A percentile compares a stretch with the other conserved stretches of the same genome.
These are phyloP conservation scores for Phytopythium kandeliae DNA, from an alignment of 352 stramenopile species.

Conservation along the genomic window DNA sequence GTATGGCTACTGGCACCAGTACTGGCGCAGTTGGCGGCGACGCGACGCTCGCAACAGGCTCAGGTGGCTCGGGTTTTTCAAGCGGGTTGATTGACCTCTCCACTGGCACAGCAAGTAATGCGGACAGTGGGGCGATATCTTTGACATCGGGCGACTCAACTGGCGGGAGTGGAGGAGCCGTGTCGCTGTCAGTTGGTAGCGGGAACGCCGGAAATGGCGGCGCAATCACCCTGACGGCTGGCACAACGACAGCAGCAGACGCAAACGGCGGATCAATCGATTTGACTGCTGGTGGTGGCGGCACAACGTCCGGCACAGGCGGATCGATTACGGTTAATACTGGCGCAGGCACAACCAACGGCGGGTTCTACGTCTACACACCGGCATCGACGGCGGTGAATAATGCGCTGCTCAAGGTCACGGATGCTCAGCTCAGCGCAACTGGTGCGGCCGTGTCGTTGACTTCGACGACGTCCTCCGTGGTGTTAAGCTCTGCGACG, in stretches of 20 bases:
- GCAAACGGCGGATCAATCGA: constrained; percentile 31
- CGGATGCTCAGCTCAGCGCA: constrained; percentile 18
- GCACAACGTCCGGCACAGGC: constrained; percentile 20
- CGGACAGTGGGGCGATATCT: constrained; percentile 27
- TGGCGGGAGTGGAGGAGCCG: constrained; percentile 28
- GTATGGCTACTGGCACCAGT: constrained; percentile 30
- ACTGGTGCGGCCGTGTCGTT: constrained; percentile 32
- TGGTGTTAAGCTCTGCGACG: constrained; percentile 29
- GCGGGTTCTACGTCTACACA: constrained; percentile 39
- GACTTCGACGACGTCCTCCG: constrained; percentile 32
- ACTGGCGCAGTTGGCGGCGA: constrained; percentile 16
- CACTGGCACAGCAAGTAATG: constrained; percentile 21
- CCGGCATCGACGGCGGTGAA: constrained; percentile 12
- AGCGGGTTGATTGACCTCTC: constrained; percentile 35
- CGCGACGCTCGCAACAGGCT: constrained; percentile 19
- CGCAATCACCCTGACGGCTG: constrained; percentile 32
- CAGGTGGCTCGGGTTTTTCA: constrained; percentile 14
- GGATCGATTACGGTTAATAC: constrained; percentile 36
- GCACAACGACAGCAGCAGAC: constrained; percentile 22
- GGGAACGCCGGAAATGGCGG: constrained; percentile 26
- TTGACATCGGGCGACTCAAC: constrained; percentile 21
- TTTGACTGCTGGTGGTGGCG: constrained; percentile 29
- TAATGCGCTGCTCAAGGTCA: constrained; percentile 33
- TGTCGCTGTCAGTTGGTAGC: constrained; percentile 29
- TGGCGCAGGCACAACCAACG: constrained; percentile 17